Conservation (phyloP, 73 alveolate genomes). For the Paramecium tetraurelia region DNA sequence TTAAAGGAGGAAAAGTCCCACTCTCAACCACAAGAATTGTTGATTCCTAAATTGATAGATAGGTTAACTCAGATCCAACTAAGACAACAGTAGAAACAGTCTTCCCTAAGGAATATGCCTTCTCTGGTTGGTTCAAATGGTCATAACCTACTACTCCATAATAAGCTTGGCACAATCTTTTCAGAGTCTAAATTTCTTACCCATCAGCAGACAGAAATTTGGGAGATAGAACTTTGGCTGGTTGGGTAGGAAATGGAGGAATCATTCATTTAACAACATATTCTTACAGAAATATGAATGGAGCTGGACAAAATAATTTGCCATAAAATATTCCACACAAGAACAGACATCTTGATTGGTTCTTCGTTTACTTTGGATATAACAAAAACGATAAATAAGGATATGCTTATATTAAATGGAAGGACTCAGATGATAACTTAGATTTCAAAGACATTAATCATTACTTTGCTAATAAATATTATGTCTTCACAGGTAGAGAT, state of each 20-base stretch:
- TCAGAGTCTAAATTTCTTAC: background rate
- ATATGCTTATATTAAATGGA: slow-evolving; percentile 31
- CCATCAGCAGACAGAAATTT: slow-evolving; percentile 3
- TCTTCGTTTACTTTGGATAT: slow-evolving; percentile 39
- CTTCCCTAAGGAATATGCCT: slow-evolving; percentile 43
- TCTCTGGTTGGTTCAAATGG: slow-evolving; percentile 49
- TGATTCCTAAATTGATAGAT: background rate
- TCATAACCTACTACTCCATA: background rate
- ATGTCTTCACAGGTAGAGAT: background rate
- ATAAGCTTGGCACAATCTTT: slow-evolving; percentile 42
- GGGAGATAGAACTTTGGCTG: slow-evolving; percentile 39
- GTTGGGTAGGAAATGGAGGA: slow-evolving; percentile 41
- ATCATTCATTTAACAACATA: slow-evolving; percentile 24
- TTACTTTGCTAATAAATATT: background rate
- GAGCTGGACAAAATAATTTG: slow-evolving; percentile 20
- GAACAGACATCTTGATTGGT: slow-evolving; percentile 27
- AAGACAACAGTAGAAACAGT: background rate
- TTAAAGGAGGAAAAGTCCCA: background rate
- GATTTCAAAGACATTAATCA: background rate
- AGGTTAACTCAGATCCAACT: background rate
- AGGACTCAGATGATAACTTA: background rate
- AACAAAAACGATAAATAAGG: background rate
- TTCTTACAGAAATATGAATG: slow-evolving; percentile 49
- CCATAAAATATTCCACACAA: slow-evolving; percentile 8
- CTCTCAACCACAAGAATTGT: background rate